Conservation (phyloP, 306 rosid species). For the Pterocarpus santalinus region DNA sequence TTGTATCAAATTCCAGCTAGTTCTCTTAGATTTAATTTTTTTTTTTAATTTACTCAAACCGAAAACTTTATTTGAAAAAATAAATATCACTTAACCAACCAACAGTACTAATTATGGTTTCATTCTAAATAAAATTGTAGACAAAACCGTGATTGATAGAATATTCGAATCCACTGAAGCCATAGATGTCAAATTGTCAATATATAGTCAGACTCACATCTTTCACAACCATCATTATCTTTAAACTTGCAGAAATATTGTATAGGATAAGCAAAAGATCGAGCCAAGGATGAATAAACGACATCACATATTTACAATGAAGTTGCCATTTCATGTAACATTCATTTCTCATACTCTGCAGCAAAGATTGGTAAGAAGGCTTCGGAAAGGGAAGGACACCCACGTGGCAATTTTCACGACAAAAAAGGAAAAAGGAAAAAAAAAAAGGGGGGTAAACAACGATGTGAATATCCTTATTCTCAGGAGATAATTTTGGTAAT, state of each 20-base stretch:
- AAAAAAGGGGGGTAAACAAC: background rate
- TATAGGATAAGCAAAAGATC: background rate
- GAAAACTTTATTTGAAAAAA: no score
- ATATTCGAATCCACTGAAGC: background rate
- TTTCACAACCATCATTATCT: background rate
- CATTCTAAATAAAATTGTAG: background rate
- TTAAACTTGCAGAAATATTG: background rate
- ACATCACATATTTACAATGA: background rate
- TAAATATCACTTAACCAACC: no score
- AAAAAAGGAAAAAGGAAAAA: background rate
- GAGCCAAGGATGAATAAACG: constrained; percentile 2
- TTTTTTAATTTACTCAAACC: no score
- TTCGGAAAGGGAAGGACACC: background rate
- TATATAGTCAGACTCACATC: background rate
- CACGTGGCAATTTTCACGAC: background rate
- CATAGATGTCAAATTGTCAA: background rate
- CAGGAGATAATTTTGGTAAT: background rate
- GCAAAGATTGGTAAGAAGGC: background rate
- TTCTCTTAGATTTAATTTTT: no score
- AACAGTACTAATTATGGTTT: no score
- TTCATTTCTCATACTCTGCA: background rate
- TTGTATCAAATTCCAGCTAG: no score
- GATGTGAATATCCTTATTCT: background rate
- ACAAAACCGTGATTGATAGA: background rate
- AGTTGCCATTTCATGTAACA: background rate